Evolutionary conservation across 1,139 yeast species (phyloP).

Genomic region (Hyphopichia khmerensis): DNA sequence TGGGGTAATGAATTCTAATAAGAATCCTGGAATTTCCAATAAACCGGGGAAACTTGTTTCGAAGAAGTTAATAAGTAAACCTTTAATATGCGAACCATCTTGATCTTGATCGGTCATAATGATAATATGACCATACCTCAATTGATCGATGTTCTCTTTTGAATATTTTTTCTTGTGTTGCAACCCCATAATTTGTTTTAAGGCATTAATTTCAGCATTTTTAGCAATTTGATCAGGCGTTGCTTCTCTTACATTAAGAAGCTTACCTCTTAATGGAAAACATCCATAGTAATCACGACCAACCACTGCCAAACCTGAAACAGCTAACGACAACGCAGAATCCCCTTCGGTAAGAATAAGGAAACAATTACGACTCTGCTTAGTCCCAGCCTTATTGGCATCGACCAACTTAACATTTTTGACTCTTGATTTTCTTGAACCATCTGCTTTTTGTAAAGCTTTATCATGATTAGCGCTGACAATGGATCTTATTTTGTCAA

Average conservation of each 20-base stretch:
- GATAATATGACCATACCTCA: slow-evolving; percentile 96
- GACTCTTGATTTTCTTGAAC: slow-evolving; percentile 77
- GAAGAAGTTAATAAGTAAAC: slow-evolving; percentile 87
- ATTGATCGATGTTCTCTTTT: slow-evolving; percentile 58
- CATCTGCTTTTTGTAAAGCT: slow-evolving; percentile 89
- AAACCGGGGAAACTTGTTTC: slow-evolving; percentile 96
- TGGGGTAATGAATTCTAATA: slow-evolving; percentile 94
- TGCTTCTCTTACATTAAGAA: slow-evolving; percentile 94
- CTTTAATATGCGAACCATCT: slow-evolving; percentile 98
- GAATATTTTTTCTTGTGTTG: slow-evolving; percentile 85
- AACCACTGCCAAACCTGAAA: slow-evolving; percentile 90
- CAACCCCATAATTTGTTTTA: slow-evolving; percentile 92
- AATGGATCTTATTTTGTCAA: slow-evolving; percentile 78
- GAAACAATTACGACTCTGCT: slow-evolving; percentile 89
- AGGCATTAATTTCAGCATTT: slow-evolving; percentile 91
- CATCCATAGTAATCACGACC: slow-evolving; percentile 97
- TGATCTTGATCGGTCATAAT: slow-evolving; percentile 99
- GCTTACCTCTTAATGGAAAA: slow-evolving; percentile 92
- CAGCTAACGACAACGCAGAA: slow-evolving; percentile 91
- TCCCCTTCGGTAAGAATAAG: slow-evolving; percentile 96
- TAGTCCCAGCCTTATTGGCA: slow-evolving; percentile 96
- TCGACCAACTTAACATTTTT: slow-evolving; percentile 91
- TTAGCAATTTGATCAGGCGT: slow-evolving; percentile 90
- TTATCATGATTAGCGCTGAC: slow-evolving; percentile 87
- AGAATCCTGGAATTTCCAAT: slow-evolving; percentile 85